Evolutionary conservation across 2,329 filamentous ascomycete genomes (phyloP), one percentile per base, ranked within the genome.

Genomic region (Fusarium dlaminii): DNA sequence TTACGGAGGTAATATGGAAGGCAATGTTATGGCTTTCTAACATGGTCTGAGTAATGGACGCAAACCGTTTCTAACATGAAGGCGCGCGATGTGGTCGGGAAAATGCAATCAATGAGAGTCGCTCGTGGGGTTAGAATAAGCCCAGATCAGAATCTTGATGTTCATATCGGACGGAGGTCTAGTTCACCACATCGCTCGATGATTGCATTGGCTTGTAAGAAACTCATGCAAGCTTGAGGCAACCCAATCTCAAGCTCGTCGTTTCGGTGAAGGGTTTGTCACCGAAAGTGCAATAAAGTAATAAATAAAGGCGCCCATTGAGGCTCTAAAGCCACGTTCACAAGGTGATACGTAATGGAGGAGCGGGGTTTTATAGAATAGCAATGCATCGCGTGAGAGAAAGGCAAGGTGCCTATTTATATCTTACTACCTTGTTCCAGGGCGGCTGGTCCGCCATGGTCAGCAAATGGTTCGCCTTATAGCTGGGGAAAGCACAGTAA

Each of bases 11-110:
- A 17, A 15, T 8, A 14, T 15, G 10, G 6, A 24, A 18, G 42
- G n/a, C n/a, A 43, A 24, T 17, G n/a, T n/a, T n/a, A 7, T 18
- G 5, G 6, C 15, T n/a, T 43, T 43, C 14, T 22, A 42, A n/a
- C 13, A 1, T 15, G 13, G 14, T 10, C 22, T 6, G 14, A 10
- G 8, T 15, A 9, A 42, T 6, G 14, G 39, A 15, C 0, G 14
- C 5, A 42, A 42, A 6, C 22, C 9, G 22, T 17, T n/a, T 24
- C 42, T 10, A 43, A 18, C 17, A 43, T 8, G n/a, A 24, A 27
- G 15, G 10, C 9, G 14, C 15, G 40, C n/a, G 9, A 24, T 1
- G 14, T 17, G n/a, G 13, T 15, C 11, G 39, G 3, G 3, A 15
- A 22, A 17, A 6, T 20, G 37, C 10, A 22, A 39, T 12, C 1